Base-by-base conservation (phyloP, 352 stramenopile species). In the Phytopythium mirpurense region DNA sequence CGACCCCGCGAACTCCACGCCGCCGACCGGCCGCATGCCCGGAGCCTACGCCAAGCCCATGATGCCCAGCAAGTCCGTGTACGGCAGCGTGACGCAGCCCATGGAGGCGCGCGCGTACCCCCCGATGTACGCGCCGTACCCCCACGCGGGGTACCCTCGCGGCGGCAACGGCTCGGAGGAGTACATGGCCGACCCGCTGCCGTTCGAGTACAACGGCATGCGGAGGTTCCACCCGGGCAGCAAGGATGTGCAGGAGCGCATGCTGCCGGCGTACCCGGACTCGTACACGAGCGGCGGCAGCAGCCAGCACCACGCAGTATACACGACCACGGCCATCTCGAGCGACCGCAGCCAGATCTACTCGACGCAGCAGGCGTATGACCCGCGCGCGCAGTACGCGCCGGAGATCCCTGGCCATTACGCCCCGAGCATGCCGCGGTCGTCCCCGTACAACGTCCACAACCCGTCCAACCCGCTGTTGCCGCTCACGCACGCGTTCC, bases 111-210 rank as follows among this genome's bases (percentile, higher is more conserved):
- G 54, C 49, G 59, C 61, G 15, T 76, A 70, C 55, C 64, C 71
- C n/a, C 61, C 70, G 50, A 57, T 61, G 16, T 54, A 52, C 44
- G 42, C 21, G 14, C 24, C 63, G 3, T 36, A 58, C 29, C 54
- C 48, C 15, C 59, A 51, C 16, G 32, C 65, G 43, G 55, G 62
- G 37, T 70, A 64, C 45, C 49, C 60, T 19, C 56, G 57, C 32
- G 21, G 73, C 18, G 34, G 63, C 24, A 61, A 67, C 21, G 21
- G 21, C 21, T 31, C 21, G 42, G 76, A 90, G 26, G 77, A 87
- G n/a, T 93, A 90, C 62, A 67, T 81, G 5, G 77, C 79, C 5
- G 79, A 93, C 51, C 82, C 82, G 23, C 59, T 93, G 3, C 82
- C 82, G 0, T 93, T 93, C 54, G 79, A 93, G 53, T 93, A 93